Evolutionary conservation across 2,329 filamentous ascomycete species (phyloP).

Genomic region (Talaromyces sp.): DNA sequence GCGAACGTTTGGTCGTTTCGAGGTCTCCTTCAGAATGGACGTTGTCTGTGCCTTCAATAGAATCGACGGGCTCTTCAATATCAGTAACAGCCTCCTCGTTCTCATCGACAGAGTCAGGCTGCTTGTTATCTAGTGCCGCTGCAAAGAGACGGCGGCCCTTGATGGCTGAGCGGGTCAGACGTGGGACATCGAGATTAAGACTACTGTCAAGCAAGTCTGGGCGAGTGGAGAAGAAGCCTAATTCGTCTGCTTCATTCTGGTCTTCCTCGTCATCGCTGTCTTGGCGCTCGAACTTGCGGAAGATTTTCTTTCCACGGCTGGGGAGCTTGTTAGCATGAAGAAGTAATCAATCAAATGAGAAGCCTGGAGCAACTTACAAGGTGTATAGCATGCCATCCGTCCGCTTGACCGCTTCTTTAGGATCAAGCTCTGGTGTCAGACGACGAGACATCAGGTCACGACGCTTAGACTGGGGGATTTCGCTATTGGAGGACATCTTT

Average conservation of each 20-base stretch:
- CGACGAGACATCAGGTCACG: conserved; percentile 28
- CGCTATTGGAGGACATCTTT: conserved; percentile 20
- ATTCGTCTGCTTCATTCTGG: conserved; percentile 33
- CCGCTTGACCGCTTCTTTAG: conserved; percentile 48
- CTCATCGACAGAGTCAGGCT: conserved; percentile 27
- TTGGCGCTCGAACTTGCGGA: conserved; percentile 47
- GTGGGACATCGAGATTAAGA: conserved; percentile 35
- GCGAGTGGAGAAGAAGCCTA: conserved; percentile 38
- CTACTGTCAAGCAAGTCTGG: conserved; percentile 34
- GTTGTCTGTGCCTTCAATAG: conserved; percentile 17
- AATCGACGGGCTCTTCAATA: conserved; percentile 41
- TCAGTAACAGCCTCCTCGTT: conserved; percentile 54
- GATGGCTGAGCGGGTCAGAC: conserved; percentile 54
- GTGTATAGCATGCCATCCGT: conserved; percentile 57
- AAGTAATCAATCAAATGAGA: background rate
- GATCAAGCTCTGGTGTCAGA: conserved; percentile 39
- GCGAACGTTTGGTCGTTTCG: conserved; percentile 22
- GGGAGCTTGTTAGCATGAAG: background rate
- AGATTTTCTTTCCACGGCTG: conserved; percentile 59
- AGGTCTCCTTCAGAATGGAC: conserved; percentile 27
- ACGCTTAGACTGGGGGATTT: conserved; percentile 30
- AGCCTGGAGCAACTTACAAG: conserved; percentile 48
- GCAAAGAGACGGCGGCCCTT: conserved; percentile 57
- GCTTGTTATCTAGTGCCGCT: conserved; percentile 37
- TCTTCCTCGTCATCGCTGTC: conserved; percentile 40